These are phyloP conservation scores for Mortierella hygrophila DNA, from an alignment of 192 early-diverging fungal genomes.

Conservation along the genomic window DNA sequence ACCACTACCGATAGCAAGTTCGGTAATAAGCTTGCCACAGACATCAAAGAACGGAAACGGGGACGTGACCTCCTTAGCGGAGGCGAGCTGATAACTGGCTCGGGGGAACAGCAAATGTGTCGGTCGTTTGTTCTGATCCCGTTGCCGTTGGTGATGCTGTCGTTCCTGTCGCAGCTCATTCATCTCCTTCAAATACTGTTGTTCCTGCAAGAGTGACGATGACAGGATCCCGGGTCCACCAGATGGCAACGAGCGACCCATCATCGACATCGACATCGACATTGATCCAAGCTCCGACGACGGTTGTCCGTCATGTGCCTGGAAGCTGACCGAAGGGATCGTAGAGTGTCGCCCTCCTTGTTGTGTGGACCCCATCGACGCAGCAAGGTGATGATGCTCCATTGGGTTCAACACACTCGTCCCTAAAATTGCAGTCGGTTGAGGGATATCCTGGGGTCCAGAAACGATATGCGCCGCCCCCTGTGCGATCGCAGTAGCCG, in stretches of 20 bases:
- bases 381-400: not conserved
- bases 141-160: conserved; percentile 44
- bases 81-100: conserved; percentile 40
- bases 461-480: conserved; percentile 54
- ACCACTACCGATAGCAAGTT: conserved; percentile 83
- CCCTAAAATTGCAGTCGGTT: not conserved
- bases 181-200: conserved; percentile 45
- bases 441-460: conserved; percentile 55
- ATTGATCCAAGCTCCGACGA: not conserved
- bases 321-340: conserved; percentile 24
- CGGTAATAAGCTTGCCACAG: conserved; percentile 93
- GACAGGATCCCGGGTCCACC: conserved; percentile 33
- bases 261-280: not conserved
- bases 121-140: conserved; percentile 48
- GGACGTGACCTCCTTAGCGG: conserved; percentile 63
- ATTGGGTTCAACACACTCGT: not conserved
- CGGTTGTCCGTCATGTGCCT: not conserved
- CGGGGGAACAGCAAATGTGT: conserved; percentile 55
- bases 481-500: conserved; percentile 1
- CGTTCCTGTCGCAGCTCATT: conserved; percentile 43
- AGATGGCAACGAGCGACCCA: not conserved
- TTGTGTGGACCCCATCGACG: not conserved
- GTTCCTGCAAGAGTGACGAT: conserved; percentile 41
- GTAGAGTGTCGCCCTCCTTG: not conserved
- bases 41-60: conserved; percentile 97